Base-by-base conservation (phyloP, 75 land plant genomes). In the Chamaecyparis obtusa region DNA sequence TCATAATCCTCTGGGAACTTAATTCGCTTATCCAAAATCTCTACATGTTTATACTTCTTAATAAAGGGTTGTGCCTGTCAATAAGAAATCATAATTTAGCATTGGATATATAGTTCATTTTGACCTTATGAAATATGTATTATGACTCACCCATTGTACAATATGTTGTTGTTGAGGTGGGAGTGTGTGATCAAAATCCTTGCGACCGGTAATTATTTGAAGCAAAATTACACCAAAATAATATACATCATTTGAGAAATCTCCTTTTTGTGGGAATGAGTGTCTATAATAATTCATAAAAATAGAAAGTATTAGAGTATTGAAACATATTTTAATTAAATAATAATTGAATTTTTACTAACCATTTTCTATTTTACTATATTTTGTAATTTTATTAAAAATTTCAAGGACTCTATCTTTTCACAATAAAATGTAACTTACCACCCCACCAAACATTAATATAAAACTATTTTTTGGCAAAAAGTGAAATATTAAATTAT, bases 221-320 rank as follows among this genome's bases (percentile, higher is more conserved):
- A 93, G 36, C 3, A 93, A 78, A 55, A 93, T 89, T 15, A 93
- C 90, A 69, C 94, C 94, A 89, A 90, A 93, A 36, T 93, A 87
- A 74, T 90, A 93, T 5, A 93, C 93, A 87, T 93, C 94, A 17
- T 89, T 87, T 80, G 87, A 91, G 33, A 90, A 89, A 19, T 90
- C 91, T 49, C 32, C 54, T 81, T 93, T 86, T 51, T 93, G 90
- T 2, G 94, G 93, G 1, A 91, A 89, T 77, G 92, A 84, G 67
- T 92, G 89, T 57, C 93, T 90, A 19, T 17, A 60, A 19, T 3
- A 5, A 60, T 60, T 1, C 67, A 60, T 21, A 5, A 21, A 60
- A 19, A 60, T 60, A 60, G 24, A 21, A 60, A 60, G 8, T 49
- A 27, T 60, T 60, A 60, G 21, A 60, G 1, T 21, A 60, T 21